Conservation (phyloP, 495 filamentous ascomycete genomes). For the Penicillium salamii region DNA sequence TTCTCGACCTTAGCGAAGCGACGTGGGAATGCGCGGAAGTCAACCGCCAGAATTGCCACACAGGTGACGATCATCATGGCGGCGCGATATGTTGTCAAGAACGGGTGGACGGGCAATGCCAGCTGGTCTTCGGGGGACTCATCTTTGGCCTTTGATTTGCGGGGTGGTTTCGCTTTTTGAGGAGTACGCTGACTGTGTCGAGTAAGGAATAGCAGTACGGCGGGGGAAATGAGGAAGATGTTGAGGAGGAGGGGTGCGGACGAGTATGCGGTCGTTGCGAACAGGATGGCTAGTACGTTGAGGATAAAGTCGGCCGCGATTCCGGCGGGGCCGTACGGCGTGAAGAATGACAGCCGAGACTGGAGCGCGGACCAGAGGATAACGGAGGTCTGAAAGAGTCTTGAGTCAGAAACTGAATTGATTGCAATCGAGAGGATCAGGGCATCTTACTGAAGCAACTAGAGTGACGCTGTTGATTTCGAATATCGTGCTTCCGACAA, state of each 20-base stretch:
- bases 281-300: constrained; percentile 75
- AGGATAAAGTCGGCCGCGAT: constrained; percentile 80
- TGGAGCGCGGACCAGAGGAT: constrained; percentile 90
- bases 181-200: constrained; percentile 37
- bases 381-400: constrained; percentile 61
- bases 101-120: constrained; percentile 76
- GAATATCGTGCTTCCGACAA: constrained; percentile 75
- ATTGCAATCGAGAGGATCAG: constrained; percentile 1
- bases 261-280: constrained; percentile 85
- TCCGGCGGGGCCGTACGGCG: constrained; percentile 62
- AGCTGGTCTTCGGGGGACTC: constrained; percentile 30
- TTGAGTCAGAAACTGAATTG: background rate
- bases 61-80: constrained; percentile 93
- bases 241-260: constrained; percentile 70
- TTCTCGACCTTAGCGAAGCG: constrained; percentile 97
- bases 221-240: constrained; percentile 69
- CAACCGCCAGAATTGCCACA: constrained; percentile 91
- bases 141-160: constrained; percentile 37
- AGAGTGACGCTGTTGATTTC: constrained; percentile 87
- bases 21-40: constrained; percentile 88
- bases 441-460: constrained; percentile 71
- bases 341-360: constrained; percentile 81
- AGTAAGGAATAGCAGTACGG: constrained; percentile 56
- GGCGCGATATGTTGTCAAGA: constrained; percentile 85
- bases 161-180: constrained; percentile 58